Evolutionary conservation across 2,329 filamentous ascomycete genomes (phyloP).

Genomic region (Aureobasidium musti): DNA sequence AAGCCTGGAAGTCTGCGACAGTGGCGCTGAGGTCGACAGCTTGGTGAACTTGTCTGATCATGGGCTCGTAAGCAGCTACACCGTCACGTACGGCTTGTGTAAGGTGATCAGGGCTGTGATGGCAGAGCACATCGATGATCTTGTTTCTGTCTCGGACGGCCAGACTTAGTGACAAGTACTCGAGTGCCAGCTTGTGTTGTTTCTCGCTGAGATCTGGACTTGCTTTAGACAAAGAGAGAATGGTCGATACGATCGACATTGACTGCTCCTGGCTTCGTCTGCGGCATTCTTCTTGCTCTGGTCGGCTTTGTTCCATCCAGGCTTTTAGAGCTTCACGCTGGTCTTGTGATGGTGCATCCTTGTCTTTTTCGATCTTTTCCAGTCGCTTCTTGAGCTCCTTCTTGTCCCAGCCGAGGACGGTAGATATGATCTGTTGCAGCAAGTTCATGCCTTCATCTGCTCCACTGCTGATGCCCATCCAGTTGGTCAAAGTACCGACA

Average conservation of each 20-base stretch:
- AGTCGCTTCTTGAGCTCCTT: conserved; percentile 67
- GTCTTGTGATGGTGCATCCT: conserved; percentile 60
- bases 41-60: conserved; percentile 71
- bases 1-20: conserved; percentile 65
- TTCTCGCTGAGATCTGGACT: conserved; percentile 55
- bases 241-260: conserved; percentile 66
- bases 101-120: conserved; percentile 69
- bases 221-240: conserved; percentile 59
- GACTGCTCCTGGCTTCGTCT: conserved; percentile 53
- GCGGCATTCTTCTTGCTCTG: conserved; percentile 62
- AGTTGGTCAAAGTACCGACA: conserved; percentile 73
- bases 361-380: conserved; percentile 64
- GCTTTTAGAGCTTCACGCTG: conserved; percentile 62
- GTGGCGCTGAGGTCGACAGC: conserved; percentile 70
- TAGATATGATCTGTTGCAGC: conserved; percentile 72
- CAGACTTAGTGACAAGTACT: conserved; percentile 71
- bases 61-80: conserved; percentile 69
- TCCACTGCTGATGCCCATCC: conserved; percentile 70
- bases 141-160: conserved; percentile 72
- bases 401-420: conserved; percentile 72
- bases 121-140: conserved; percentile 67
- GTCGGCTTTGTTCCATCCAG: conserved; percentile 55
- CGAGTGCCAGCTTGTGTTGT: conserved; percentile 65
- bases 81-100: conserved; percentile 66
- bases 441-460: conserved; percentile 80